Percentiles rank a stretch among this genome's conserved stretches.
Evolutionary conservation across 2,329 filamentous ascomycete species (phyloP).

Genomic region (Tolypocladium paradoxum): DNA sequence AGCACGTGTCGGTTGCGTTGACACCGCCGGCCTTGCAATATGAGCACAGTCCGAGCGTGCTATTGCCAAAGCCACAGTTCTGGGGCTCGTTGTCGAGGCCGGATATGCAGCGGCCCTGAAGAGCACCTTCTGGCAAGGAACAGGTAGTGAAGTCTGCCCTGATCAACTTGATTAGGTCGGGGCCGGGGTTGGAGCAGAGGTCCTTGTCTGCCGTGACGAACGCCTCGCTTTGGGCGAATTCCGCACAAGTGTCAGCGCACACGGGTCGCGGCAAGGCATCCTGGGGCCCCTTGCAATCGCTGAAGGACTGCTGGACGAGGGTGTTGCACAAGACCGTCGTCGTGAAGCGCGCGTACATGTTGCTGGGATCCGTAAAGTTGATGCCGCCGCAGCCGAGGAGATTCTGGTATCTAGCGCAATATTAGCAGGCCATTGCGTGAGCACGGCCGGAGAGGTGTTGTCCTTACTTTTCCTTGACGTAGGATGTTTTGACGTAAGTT

Average conservation of each 20-base stretch:
- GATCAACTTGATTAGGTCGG: conserved; percentile 63
- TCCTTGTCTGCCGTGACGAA: conserved; percentile 64
- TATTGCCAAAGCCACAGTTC: conserved; percentile 75
- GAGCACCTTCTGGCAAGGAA: conserved; percentile 66
- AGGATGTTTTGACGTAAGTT: conserved; percentile 63
- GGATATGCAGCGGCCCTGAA: conserved; percentile 64
- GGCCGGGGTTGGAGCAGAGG: conserved; percentile 58
- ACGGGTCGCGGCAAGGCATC: conserved; percentile 55
- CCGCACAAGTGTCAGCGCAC: conserved; percentile 81
- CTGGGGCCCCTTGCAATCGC: conserved; percentile 54
- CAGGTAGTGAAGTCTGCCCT: conserved; percentile 89
- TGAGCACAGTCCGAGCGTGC: conserved; percentile 66
- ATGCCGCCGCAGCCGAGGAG: conserved; percentile 72
- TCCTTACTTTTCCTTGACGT: conserved; percentile 67
- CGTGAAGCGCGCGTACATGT: conserved; percentile 87
- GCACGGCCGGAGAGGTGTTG: not conserved
- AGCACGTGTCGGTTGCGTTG: conserved; percentile 94
- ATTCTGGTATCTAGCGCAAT: conserved; percentile 56
- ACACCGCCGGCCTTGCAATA: conserved; percentile 76
- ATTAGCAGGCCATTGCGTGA: not conserved
- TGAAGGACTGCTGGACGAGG: conserved; percentile 80
- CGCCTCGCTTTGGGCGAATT: conserved; percentile 82
- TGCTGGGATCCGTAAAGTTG: conserved; percentile 65
- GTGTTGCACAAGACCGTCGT: conserved; percentile 87
- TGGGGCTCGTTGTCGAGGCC: conserved; percentile 70